Base-by-base conservation (phyloP, 1,284 basidiomycete genomes). In the Pholiota adiposa region DNA sequence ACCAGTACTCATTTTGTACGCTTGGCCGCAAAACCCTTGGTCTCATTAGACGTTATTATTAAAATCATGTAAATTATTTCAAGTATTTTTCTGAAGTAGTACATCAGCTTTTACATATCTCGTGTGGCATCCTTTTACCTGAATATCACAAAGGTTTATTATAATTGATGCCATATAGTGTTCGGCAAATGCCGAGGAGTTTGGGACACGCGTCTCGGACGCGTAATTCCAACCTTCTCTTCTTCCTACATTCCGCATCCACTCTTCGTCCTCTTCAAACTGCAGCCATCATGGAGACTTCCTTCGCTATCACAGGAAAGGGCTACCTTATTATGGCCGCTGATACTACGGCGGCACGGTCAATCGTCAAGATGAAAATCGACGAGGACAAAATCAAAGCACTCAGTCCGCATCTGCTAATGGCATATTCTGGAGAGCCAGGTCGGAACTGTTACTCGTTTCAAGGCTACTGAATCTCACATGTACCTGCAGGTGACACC, bases 301-400 rank as follows among this genome's bases (percentile, higher is more conserved):
- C 89, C 27, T 92, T 93, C 68, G 89, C 87, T 25, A 66, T 92
- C 51, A 88, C 84, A 58, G 95, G 96, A 56, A 96, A 96, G 72
- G 96, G 90, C 71, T 98, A 93, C 77, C 90, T 94, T 58, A 84
- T 98, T 61, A 79, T 98, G 67, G 96, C 96, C 3, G 90, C 95
- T 25, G 97, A 99, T 77, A 96, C 90, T 23, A 94, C 89, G 31
- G 89, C 95, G 6, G 90, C 88, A 4, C 86, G 93, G 61, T 97
- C 94, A 21, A 96, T 99, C 75, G 89, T 98, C 71, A 97, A 96
- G 79, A 97, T 98, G 94, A 98, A 99, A 82, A 77, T 85, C 31
- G 94, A 98, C 77, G 93, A 96, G 79, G 97, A 99, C 84, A 98
- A 99, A 82, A 96, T 97, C 80, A 96, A 96, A 78, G 83, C 86